These are phyloP conservation scores for Forsythia suspensa DNA, from an alignment of 257 asterid species.

Conservation along the genomic window DNA sequence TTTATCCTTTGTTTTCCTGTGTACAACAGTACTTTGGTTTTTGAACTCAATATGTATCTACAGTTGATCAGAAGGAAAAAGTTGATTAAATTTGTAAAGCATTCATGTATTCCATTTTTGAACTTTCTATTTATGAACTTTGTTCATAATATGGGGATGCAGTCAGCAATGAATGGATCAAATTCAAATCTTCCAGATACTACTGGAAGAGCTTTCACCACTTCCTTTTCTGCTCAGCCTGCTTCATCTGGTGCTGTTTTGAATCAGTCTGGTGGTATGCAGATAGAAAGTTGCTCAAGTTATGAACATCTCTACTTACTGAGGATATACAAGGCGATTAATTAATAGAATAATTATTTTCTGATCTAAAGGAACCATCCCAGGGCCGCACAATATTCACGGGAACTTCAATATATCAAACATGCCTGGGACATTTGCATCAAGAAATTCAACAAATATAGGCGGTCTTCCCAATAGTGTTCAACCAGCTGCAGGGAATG, in stretches of 20 bases:
- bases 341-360: background rate
- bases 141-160: constrained; percentile 31
- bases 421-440: constrained; percentile 60
- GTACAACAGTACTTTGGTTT: background rate
- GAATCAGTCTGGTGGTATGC: constrained; percentile 64
- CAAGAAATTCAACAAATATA: constrained; percentile 68
- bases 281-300: constrained; percentile 20
- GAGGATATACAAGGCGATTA: constrained; percentile 10
- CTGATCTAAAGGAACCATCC: constrained; percentile 52
- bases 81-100: constrained; percentile 1
- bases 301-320: constrained; percentile 8
- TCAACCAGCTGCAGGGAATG: constrained; percentile 73
- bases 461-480: constrained; percentile 65
- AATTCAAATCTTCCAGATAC: constrained; percentile 71
- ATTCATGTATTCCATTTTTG: constrained; percentile 1
- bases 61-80: background rate
- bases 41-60: background rate
- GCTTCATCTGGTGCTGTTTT: constrained; percentile 69
- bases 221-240: constrained; percentile 70
- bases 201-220: constrained; percentile 59
- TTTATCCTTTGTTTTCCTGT: background rate
- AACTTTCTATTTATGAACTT: constrained; percentile 12
- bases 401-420: constrained; percentile 71
- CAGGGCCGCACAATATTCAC: constrained; percentile 77
- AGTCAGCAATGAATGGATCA: constrained; percentile 75